A percentile compares a stretch with the other conserved stretches of the same genome.
These are phyloP conservation scores for Trichodelitschia bisporula DNA, from an alignment of 495 filamentous ascomycete genomes.

Conservation along the genomic window DNA sequence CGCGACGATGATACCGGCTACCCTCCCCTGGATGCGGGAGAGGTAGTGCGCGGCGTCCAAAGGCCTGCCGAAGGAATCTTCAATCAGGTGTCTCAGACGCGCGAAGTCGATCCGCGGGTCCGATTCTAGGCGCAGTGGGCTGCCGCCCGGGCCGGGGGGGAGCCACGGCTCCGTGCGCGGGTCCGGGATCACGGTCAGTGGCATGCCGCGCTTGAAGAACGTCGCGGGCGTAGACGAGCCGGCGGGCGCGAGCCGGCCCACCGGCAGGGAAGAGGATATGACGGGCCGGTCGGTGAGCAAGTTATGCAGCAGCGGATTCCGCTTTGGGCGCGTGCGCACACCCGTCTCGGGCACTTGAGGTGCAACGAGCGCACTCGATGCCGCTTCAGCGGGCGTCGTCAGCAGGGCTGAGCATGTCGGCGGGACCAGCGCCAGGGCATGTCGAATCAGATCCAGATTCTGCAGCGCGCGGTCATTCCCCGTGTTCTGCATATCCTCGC, in stretches of 20 bases:
- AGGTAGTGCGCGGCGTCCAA: conserved; percentile 71
- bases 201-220: conserved; percentile 77
- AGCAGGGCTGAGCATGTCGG: conserved; percentile 66
- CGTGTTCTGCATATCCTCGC: conserved; percentile 26
- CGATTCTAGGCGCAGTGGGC: conserved; percentile 28
- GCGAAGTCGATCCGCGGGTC: conserved; percentile 63
- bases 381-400: conserved; percentile 63
- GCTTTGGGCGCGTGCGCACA: conserved; percentile 47
- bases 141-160: conserved; percentile 27
- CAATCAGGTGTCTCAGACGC: conserved; percentile 63
- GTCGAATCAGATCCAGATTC: conserved; percentile 46
- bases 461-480: conserved; percentile 23
- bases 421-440: conserved; percentile 53
- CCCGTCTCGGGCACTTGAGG: conserved; percentile 27
- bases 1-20: conserved; percentile 82
- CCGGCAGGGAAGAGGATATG: conserved; percentile 71
- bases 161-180: conserved; percentile 37
- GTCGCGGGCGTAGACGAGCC: conserved; percentile 32
- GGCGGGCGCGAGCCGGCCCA: conserved; percentile 22
- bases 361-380: conserved; percentile 24
- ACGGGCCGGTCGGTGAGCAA: conserved; percentile 86
- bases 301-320: conserved; percentile 90
- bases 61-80: conserved; percentile 76
- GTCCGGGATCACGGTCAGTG: conserved; percentile 58
- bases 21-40: conserved; percentile 40